Base-by-base conservation (phyloP, 805 yeast genomes). In the Tetrapisispora namnaoensis region DNA sequence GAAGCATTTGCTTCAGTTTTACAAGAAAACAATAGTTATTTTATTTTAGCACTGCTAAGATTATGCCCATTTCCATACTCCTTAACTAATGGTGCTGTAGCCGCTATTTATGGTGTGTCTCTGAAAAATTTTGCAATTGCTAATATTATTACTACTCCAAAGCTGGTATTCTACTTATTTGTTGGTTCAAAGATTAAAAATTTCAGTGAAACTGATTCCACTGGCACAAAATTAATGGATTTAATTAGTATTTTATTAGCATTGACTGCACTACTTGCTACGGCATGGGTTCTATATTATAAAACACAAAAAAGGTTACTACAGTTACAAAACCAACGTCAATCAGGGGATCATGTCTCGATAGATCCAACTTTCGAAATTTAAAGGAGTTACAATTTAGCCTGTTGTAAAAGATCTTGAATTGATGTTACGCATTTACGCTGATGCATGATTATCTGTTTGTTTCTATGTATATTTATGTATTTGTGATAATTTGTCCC, bases 1-100 rank as follows among this genome's bases (percentile, higher is more conserved):
- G 76, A 81, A 54, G 87, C 95, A 0, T 76, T 93, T 53, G 75
- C 86, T 0, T 79, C 82, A 48, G 84, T 87, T 4, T 65, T 91
- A 51, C 79, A 76, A 55, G 95, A 87, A 50, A 77, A 78, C 48
- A 82, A 83, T 55, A 77, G 80, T 50, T 75, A 89, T 49, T 63
- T 80, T 53, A 66, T 93, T 22, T 66, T 91, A 47, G 77, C 84
- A 46, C 70, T 91, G 60, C 75, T 91, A 28, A 72, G 97, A 48
- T 65, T 91, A 49, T 88, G 96, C 56, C 99, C 99, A 0, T 75
- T 91, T 58, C 98, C 98, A 0, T 93, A 89, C 62, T 88, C 96
- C 2, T 70, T 91, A 32, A 83, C 93, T 0, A 91, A 91, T 59
- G 97, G 96, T 4, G 97, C 95, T 0, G 72, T 93, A 55, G 93